Conservation (phyloP, 2,329 filamentous ascomycete species). For the Aspergillus floridensis region DNA sequence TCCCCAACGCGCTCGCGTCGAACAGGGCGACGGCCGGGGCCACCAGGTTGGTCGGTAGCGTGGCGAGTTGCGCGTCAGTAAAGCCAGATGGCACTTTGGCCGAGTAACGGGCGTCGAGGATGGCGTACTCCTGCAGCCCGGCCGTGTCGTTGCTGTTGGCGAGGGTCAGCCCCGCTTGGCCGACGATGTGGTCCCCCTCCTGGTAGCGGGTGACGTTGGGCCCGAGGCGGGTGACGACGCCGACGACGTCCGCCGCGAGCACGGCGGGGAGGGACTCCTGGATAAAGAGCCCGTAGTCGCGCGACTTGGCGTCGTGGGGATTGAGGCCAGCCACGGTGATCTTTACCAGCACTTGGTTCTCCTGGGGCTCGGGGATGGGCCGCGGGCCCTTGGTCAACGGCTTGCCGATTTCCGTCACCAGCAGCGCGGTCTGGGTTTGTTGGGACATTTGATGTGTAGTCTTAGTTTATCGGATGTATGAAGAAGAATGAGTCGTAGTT, state of each 20-base stretch:
- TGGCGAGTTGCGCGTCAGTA: slow-evolving; percentile 38
- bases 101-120: slow-evolving; percentile 29
- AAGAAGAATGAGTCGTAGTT: too few relatives aligned
- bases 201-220: slow-evolving; percentile 13
- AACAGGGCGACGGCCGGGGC: slow-evolving; percentile 38
- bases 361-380: slow-evolving; percentile 29
- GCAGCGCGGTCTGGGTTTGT: too few relatives aligned
- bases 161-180: slow-evolving; percentile 26
- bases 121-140: slow-evolving; percentile 42
- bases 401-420: not conserved
- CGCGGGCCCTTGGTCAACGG: not conserved
- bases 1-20: not conserved
- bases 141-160: not conserved
- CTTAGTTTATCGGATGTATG: too few relatives aligned
- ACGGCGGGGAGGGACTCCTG: slow-evolving; percentile 25
- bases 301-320: slow-evolving; percentile 41
- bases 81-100: slow-evolving; percentile 35
- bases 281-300: slow-evolving; percentile 39
- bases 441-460: too few relatives aligned
- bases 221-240: not conserved
- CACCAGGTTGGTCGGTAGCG: slow-evolving; percentile 37
- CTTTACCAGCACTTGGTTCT: slow-evolving; percentile 38
- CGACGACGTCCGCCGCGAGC: not conserved
- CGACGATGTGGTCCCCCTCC: slow-evolving; percentile 37
- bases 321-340: slow-evolving; percentile 29